phyloP scores from a whole-genome alignment of 2,329 filamentous ascomycete genomes.

The Fusarium camptoceras region DNA sequence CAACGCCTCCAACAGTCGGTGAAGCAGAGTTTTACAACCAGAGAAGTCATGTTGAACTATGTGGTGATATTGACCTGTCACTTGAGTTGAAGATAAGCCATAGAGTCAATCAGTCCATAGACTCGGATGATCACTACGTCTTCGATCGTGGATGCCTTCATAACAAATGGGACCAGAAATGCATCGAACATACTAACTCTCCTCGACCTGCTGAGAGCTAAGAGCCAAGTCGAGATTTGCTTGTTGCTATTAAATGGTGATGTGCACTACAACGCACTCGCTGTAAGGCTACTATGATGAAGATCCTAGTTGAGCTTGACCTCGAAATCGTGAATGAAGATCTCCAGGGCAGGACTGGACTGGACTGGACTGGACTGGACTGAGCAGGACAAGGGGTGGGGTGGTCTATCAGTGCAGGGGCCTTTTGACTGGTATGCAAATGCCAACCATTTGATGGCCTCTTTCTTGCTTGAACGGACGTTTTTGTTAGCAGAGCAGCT shows the following conservation, averaged over 20 bases:
- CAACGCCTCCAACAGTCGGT: conserved; percentile 27
- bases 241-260: neutral
- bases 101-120: conserved; percentile 31
- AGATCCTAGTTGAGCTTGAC: conserved; percentile 26
- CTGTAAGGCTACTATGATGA: neutral
- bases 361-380: neutral
- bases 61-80: conserved; percentile 4
- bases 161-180: neutral
- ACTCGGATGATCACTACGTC: conserved; percentile 29
- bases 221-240: conserved; percentile 4
- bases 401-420: conserved; percentile 14
- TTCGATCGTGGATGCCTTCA: conserved; percentile 25
- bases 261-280: conserved; percentile 3
- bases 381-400: neutral
- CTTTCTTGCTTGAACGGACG: conserved; percentile 2
- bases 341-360: conserved; percentile 12
- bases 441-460: conserved; percentile 21
- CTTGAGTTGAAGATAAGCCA: conserved; percentile 4
- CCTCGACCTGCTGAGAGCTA: neutral
- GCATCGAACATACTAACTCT: conserved; percentile 3
- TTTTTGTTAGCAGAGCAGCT: neutral
- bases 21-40: conserved; percentile 24
- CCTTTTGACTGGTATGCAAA: conserved; percentile 26
- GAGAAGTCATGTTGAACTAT: conserved; percentile 5
- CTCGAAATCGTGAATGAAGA: conserved; percentile 15